Evolutionary conservation across 164 flowering plant genomes (phyloP).

Genomic region (Dillenia suffruticosa): DNA sequence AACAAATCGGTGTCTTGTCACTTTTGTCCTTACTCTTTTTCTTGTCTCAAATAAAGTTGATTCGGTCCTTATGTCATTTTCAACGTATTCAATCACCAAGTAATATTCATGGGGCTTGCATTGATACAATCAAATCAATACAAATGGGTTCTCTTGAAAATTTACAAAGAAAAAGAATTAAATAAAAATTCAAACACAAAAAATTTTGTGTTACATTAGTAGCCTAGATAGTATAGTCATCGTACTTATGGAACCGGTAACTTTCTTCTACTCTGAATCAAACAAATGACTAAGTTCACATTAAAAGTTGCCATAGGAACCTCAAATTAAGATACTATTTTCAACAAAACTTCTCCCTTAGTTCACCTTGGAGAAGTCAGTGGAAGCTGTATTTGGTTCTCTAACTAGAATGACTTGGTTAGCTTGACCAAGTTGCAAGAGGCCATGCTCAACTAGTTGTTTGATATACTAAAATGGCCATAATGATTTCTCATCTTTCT

Average conservation of each 20-base stretch:
- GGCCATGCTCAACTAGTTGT: conserved; percentile 81
- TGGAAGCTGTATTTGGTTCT: conserved; percentile 69
- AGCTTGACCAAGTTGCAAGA: conserved; percentile 59
- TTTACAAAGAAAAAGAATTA: too few species aligned
- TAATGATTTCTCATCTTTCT: conserved; percentile 38
- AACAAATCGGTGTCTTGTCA: too few species aligned
- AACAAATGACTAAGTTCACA: conserved; percentile 64
- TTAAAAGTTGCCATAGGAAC: conserved; percentile 75
- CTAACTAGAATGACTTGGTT: conserved; percentile 18
- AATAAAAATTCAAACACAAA: too few species aligned
- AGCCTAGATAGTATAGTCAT: too few species aligned
- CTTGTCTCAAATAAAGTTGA: too few species aligned
- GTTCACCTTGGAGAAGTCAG: conserved; percentile 83
- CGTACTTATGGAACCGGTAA: conserved; percentile 45
- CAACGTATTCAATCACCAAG: too few species aligned
- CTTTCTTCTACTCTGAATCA: conserved; percentile 40
- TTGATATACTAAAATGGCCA: conserved; percentile 78
- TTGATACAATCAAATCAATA: too few species aligned
- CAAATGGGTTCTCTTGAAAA: too few species aligned
- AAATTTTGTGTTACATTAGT: too few species aligned
- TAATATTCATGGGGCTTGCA: too few species aligned
- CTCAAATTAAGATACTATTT: conserved; percentile 68
- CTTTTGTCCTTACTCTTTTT: too few species aligned
- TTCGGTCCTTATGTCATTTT: too few species aligned
- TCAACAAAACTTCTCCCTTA: conserved; percentile 46